A percentile compares a stretch with the other conserved stretches of the same genome.
phyloP scores from a whole-genome alignment of 352 stramenopile genomes.

The Phytophthora ramorum region DNA sequence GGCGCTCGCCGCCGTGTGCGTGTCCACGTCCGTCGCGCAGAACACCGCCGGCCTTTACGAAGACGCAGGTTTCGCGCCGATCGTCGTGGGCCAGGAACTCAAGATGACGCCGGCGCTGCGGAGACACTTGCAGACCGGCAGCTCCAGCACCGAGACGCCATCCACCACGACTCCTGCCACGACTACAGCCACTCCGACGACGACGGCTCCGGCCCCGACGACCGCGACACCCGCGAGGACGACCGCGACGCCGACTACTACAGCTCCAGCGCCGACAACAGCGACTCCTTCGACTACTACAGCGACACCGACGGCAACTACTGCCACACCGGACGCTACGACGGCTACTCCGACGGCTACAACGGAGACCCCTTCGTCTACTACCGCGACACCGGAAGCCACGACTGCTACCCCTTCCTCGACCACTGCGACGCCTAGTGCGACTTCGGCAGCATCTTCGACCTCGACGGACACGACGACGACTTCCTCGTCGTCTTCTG shows the following conservation, averaged over 20 bases:
- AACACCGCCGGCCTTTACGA: constrained; percentile 3
- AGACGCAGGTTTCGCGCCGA: constrained; percentile 21
- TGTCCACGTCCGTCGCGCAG: constrained; percentile 15
- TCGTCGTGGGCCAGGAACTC: constrained; percentile 26
- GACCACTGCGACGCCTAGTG: constrained; percentile 30
- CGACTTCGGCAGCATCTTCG: constrained; percentile 31
- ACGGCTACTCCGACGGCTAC: constrained; percentile 10
- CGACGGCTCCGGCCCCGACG: constrained; percentile 15
- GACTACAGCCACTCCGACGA: constrained; percentile 19
- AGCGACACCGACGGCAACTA: neutral
- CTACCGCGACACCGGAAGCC: constrained; percentile 11
- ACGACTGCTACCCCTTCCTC: constrained; percentile 20
- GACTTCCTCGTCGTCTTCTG: constrained; percentile 4
- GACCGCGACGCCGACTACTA: constrained; percentile 12
- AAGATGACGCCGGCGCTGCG: constrained; percentile 24
- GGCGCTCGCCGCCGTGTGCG: constrained; percentile 29
- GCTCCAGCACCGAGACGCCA: constrained; percentile 16
- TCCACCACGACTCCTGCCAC: constrained; percentile 24
- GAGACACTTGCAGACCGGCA: constrained; percentile 33
- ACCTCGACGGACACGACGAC: constrained; percentile 37
- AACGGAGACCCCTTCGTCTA: constrained; percentile 15
- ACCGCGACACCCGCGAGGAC: constrained; percentile 1
- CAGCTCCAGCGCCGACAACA: constrained; percentile 6
- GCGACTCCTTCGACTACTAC: constrained; percentile 10
- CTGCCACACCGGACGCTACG: constrained; percentile 1